Base-by-base conservation (phyloP, 805 yeast genomes). In the Monosporozyma siamensis region DNA sequence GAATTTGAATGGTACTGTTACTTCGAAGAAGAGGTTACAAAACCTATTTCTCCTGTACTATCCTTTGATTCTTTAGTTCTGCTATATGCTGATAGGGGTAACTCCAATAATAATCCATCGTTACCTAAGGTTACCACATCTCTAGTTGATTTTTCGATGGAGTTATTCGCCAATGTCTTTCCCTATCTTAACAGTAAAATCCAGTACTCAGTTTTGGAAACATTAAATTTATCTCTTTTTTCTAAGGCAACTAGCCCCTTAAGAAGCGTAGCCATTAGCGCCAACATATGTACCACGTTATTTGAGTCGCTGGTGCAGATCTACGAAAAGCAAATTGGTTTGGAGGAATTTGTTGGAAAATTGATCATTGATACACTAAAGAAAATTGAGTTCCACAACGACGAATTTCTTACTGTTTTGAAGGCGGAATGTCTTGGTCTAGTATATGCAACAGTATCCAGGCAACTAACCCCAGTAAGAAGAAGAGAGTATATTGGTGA, bases 151-250 rank as follows among this genome's bases (percentile, higher is more conserved):
- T 57, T 74, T 2, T 80, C 96, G 0, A 78, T 90, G 54, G 87
- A 82, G 46, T 68, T 89, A 1, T 85, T 88, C 55, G 77, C 84
- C 4, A 55, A 72, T 7, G 69, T 82, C 1, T 82, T 90, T 49
- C 85, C 94, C 0, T 67, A 70, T 44, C 72, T 90, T 50, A 77
- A 89, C 6, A 63, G 76, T 4, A 84, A 86, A 47, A 82, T 92
- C 41, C 97, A 90, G 54, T 80, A 82, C 44, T 87, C 97, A 1
- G 69, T 92, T n/a, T 61, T 92, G 17, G 97, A 90, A 53, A 84
- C 80, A 42, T 62, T 92, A 47, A 72, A 88, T 49, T 67, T 80
- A 3, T 68, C 72, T 14, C 47, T 80, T 29, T 65, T 74, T 38
- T 67, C 75, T 23, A 63, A 70, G 42, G 49, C 56, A 4, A 53